Conservation (phyloP, 257 asterid genomes). For the Pogostemon cablin region DNA sequence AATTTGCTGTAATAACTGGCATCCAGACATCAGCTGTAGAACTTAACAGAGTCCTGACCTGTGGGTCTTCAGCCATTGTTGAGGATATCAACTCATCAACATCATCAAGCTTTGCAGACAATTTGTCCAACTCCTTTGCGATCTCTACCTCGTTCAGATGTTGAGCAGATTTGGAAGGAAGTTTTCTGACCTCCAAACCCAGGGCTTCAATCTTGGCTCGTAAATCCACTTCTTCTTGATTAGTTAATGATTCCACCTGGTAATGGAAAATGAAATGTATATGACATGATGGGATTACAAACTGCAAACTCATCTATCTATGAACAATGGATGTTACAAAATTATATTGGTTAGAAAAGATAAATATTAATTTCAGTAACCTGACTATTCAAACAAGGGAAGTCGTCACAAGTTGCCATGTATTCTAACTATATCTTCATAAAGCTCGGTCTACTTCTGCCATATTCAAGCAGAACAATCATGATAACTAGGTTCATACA, state of each 20-base stretch:
- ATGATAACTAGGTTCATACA: neutral
- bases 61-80: slow-evolving; percentile 73
- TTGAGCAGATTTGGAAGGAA: slow-evolving; percentile 73
- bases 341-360: neutral
- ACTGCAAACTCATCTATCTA: neutral
- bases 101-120: slow-evolving; percentile 75
- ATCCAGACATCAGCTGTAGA: slow-evolving; percentile 90
- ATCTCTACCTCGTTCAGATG: slow-evolving; percentile 65
- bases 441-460: neutral
- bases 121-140: slow-evolving; percentile 78
- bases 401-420: neutral
- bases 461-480: neutral
- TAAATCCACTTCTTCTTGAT: slow-evolving; percentile 94
- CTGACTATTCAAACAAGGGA: neutral
- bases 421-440: neutral
- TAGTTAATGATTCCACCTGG: slow-evolving; percentile 89
- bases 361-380: neutral
- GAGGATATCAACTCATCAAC: slow-evolving; percentile 87
- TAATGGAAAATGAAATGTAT: neutral
- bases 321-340: neutral
- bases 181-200: slow-evolving; percentile 78
- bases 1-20: slow-evolving; percentile 90
- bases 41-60: slow-evolving; percentile 71
- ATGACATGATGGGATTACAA: neutral
- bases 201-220: slow-evolving; percentile 87